Base-by-base conservation (phyloP, 2,329 filamentous ascomycete species). In the Chaetomiaceae sp. region DNA sequence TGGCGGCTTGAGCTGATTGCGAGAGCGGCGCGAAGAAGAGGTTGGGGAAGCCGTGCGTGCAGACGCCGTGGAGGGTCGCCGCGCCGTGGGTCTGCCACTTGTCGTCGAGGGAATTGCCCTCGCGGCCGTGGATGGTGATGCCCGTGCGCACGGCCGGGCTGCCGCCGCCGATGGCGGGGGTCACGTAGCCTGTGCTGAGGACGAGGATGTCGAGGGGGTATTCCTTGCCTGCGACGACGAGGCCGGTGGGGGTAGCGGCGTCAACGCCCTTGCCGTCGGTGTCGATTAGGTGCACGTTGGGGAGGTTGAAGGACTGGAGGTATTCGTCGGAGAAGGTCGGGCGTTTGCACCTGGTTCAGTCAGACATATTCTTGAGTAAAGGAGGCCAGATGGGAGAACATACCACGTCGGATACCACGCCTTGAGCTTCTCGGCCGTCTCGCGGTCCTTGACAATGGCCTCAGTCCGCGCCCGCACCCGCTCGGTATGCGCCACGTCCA, bases 301-400 rank as follows among this genome's bases (percentile, higher is more conserved):
- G 66, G 27, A 63, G 64, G 66, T 87, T 87, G 73, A 86, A 87
- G 0, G 76, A 60, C 3, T 71, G 62, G 0, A 86, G 73, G 60
- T 83, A 85, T 5, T 76, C 72, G 60, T 85, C 80, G 65, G 81
- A 80, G 66, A 84, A 85, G 37, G 72, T 76, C 0, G 83, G 82
- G 0, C 83, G 75, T 65, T 87, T 87, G 70, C 83, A 87, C 55
- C 55, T 57, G n/a, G n/a, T 31, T 11, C 3, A 11, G 14, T 54
- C 11, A 47, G 50, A 22, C 3, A n/a, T 38, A 3, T 15, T 31
- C 4, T 31, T 12, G 3, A 31, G 8, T 31, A 12, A 31, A 6
- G 3, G 8, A 31, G 4, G n/a, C 8, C 14, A 6, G 6, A 22
- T 12, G 33, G 17, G 1, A 14, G 25, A 6, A 36, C 49, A 15